Base-by-base conservation (phyloP, 2,329 filamentous ascomycete genomes). In the Fusarium mexicanum region DNA sequence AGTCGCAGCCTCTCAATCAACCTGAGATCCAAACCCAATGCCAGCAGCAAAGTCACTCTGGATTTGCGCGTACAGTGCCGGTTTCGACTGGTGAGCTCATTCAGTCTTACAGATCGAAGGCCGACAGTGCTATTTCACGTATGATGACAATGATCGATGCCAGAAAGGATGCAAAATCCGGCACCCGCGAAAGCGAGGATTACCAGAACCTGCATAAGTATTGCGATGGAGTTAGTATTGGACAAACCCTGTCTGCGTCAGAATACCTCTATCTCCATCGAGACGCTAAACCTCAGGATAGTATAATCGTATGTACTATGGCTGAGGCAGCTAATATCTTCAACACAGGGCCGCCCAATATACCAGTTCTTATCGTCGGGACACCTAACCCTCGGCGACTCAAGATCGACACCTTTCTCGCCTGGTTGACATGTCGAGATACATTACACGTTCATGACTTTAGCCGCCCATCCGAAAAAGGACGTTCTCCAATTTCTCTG, bases 51-150 rank as follows among this genome's bases (percentile, higher is more conserved):
- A 35, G 2, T 3, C 2, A 35, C 33, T 35, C 33, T 35, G 6
- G 6, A 35, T 0, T 35, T 35, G 33, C 14, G 1, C 6, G 2
- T 44, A 6, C n/a, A 44, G 41, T 17, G 10, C 6, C 6, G 41
- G 10, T n/a, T 8, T 2, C 6, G 0, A 5, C 41, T 24, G 6
- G 11, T 10, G 16, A 17, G 6, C n/a, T 44, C 4, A 24, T 44
- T 17, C 9, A 12, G 6, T 12, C 4, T 8, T 44, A 41, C 8
- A 24, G 41, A 44, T 18, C 4, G 4, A 44, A 44, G 41, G 41
- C 41, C 2, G 16, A 24, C 6, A 17, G 17, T 24, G n/a, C 41
- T 24, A 1, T 8, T 24, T 7, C 16, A 44, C 16, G 41, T 17
- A 44, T 44, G 41, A 44, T 17, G 6, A 14, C 16, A 8, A 44